Conservation (phyloP, 805 yeast genomes). For the Spathaspora hagerdaliae region DNA sequence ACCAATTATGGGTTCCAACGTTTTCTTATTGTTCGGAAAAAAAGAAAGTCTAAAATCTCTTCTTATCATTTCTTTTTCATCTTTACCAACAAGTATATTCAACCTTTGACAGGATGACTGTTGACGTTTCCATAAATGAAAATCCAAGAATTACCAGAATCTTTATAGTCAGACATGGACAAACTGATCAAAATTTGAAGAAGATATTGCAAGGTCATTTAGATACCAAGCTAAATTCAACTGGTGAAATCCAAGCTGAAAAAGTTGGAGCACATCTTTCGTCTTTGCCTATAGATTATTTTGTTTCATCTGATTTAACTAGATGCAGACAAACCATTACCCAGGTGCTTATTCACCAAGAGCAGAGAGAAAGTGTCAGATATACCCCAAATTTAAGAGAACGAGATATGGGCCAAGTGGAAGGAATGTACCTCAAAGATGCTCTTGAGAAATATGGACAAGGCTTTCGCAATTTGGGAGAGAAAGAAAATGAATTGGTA, state of each 20-base stretch:
- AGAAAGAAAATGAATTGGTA: slow-evolving; percentile 43
- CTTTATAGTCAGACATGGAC: slow-evolving; percentile 78
- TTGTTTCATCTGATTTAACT: slow-evolving; percentile 49
- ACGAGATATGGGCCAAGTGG: slow-evolving; percentile 69
- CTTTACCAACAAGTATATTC: no score
- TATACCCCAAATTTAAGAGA: slow-evolving; percentile 56
- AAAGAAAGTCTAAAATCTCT: no score
- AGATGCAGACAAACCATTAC: slow-evolving; percentile 61
- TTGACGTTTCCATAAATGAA: slow-evolving; percentile 23
- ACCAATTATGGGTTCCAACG: no score
- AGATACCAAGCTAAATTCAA: slow-evolving; percentile 59
- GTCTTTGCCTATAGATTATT: slow-evolving; percentile 39
- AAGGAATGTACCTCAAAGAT: slow-evolving; percentile 67
- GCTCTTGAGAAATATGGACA: slow-evolving; percentile 62
- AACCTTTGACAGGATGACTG: slow-evolving; percentile 11
- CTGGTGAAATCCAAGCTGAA: slow-evolving; percentile 59
- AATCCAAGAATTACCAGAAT: slow-evolving; percentile 41
- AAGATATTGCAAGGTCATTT: slow-evolving; percentile 78
- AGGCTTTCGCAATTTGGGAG: slow-evolving; percentile 65
- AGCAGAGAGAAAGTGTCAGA: slow-evolving; percentile 13
- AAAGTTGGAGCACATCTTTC: slow-evolving; percentile 46
- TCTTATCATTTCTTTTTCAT: no score
- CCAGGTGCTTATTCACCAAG: slow-evolving; percentile 32
- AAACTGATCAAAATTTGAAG: slow-evolving; percentile 66
- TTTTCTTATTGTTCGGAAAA: no score